Evolutionary conservation across 257 asterid genomes (phyloP), one percentile per base, ranked within the genome.

Genomic region (Nicotiana undulata): DNA sequence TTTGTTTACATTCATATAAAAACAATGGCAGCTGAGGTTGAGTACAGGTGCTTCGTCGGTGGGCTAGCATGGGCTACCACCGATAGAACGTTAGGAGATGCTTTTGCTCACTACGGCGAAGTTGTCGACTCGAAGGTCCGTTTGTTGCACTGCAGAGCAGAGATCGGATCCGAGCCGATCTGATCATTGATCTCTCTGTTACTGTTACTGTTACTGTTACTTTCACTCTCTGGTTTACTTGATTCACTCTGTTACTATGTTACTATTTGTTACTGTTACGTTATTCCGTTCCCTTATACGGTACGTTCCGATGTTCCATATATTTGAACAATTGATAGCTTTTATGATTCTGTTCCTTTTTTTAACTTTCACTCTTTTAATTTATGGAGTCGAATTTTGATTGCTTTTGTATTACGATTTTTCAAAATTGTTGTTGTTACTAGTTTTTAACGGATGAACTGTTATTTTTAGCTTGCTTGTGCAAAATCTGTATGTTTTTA

Each of bases 111-210:
- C 51, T 90, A 63, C 75, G 94, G 90, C 83, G 86, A 87, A 18
- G 92, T 91, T 83, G 16, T 89, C 89, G 96, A 91, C 79, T 89
- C 96, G 88, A 91, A 91, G 96, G 86, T 86, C 78, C 85, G 89
- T 90, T 80, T 81, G 87, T 85, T 76, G 83, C 87, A 70, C 79
- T 76, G 85, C 87, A 70, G 79, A 52, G 76, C 83, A 70, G 76
- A 37, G 72, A 72, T 78, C 85, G 75, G 85, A 82, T 85, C 81
- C 76, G 76, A 49, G 15, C 37, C 76, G 65, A 18, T 22, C 80
- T 59, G 83, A 81, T 85, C 79, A 76, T 76, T 76, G 65, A 76
- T 76, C 89, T 85, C 66, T 64, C 85, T 84, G 65, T 55, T 10
- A 63, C 59, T 32, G 67, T 32, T 58, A 51, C 28, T 80, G 84